These are phyloP conservation scores for Neofusicoccum laricinum DNA, from an alignment of 2,329 filamentous ascomycete species.

Conservation along the genomic window DNA sequence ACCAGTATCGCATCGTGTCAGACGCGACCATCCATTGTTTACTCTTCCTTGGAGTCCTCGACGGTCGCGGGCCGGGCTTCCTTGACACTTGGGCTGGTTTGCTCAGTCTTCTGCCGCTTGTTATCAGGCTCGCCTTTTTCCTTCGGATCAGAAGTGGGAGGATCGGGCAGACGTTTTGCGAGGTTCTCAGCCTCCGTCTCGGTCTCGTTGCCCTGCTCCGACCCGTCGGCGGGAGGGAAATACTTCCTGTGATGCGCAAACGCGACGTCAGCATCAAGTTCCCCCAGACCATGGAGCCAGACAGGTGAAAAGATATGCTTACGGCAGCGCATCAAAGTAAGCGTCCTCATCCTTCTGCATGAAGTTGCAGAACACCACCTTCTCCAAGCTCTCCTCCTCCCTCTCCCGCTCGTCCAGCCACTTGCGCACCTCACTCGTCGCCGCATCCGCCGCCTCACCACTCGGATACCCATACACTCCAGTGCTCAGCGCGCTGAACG, in stretches of 20 bases:
- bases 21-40: not conserved
- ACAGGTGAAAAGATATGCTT: constrained; percentile 41
- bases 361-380: constrained; percentile 84
- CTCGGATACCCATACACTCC: constrained; percentile 88
- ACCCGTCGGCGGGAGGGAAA: constrained; percentile 30
- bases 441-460: constrained; percentile 67
- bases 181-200: constrained; percentile 30
- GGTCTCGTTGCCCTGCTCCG: constrained; percentile 26
- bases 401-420: constrained; percentile 47
- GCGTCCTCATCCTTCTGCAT: constrained; percentile 70
- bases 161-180: constrained; percentile 46
- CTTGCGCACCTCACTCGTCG: constrained; percentile 58
- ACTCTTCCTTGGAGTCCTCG: constrained; percentile 17
- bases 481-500: constrained; percentile 82
- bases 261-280: not conserved
- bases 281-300: not conserved
- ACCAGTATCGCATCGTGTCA: too few species aligned
- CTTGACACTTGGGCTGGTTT: constrained; percentile 33
- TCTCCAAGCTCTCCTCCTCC: constrained; percentile 50
- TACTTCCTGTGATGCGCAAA: constrained; percentile 26
- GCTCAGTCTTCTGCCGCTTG: constrained; percentile 47
- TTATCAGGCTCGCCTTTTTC: constrained; percentile 41
- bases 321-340: constrained; percentile 73
- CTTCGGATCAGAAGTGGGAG: constrained; percentile 47
- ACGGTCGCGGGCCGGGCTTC: constrained; percentile 21